These are phyloP conservation scores for Aristolochia fimbriata DNA, from an alignment of 164 flowering plant species.

Conservation along the genomic window DNA sequence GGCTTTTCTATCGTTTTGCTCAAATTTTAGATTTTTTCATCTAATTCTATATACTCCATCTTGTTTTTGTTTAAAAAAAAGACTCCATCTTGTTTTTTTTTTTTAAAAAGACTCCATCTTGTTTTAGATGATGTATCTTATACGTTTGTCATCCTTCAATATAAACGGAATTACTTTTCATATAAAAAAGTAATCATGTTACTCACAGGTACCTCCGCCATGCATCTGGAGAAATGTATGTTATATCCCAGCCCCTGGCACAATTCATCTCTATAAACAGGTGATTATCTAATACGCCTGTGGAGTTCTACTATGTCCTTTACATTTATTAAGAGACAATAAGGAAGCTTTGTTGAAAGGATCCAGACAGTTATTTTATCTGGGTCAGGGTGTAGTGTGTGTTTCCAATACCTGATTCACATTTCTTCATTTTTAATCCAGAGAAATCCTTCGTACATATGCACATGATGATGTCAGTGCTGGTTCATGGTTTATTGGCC, in stretches of 20 bases:
- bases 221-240: constrained; percentile 91
- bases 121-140: background rate
- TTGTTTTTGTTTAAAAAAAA: background rate
- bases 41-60: too few relatives aligned
- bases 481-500: constrained; percentile 95
- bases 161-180: constrained; percentile 3
- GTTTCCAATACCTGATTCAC: background rate
- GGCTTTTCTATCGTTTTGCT: too few relatives aligned
- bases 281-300: constrained; percentile 15
- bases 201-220: constrained; percentile 73
- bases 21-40: too few relatives aligned
- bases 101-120: too few relatives aligned
- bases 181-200: background rate
- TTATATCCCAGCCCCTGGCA: constrained; percentile 76
- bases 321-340: background rate
- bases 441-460: constrained; percentile 66
- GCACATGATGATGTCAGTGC: constrained; percentile 92
- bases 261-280: constrained; percentile 83
- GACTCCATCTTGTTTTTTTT: too few relatives aligned
- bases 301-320: background rate
- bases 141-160: background rate
- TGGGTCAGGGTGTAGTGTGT: background rate
- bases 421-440: constrained; percentile 16
- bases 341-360: background rate
- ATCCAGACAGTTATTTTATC: background rate